phyloP scores from a whole-genome alignment of 305 asterid genomes.

The Solanum hybrid region DNA sequence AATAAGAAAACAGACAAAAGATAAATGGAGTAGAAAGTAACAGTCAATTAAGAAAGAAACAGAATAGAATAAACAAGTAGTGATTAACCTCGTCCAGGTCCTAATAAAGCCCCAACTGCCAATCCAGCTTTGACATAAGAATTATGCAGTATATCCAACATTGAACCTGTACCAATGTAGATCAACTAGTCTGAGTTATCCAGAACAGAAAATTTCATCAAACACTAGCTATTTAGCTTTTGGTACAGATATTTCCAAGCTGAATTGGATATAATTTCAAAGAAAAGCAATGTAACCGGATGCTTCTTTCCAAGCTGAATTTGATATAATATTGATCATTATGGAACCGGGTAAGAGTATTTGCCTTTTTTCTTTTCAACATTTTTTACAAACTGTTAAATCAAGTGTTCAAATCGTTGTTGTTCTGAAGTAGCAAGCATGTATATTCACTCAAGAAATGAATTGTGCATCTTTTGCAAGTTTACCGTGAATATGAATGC shows the following conservation, averaged over 20 bases:
- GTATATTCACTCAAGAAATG: background rate
- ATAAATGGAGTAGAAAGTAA: background rate
- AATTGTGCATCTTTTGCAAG: constrained; percentile 8
- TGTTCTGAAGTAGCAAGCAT: background rate
- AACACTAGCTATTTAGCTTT: background rate
- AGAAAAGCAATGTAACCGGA: background rate
- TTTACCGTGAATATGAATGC: constrained; percentile 82
- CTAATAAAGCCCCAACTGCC: constrained; percentile 81
- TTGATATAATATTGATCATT: background rate
- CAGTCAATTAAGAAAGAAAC: background rate
- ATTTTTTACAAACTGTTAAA: background rate
- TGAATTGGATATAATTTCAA: background rate
- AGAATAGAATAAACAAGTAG: constrained; percentile 1
- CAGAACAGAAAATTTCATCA: background rate
- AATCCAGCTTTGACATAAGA: constrained; percentile 83
- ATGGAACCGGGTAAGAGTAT: background rate
- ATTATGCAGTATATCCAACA: constrained; percentile 70
- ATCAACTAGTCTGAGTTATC: background rate
- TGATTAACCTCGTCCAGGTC: constrained; percentile 93
- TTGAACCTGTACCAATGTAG: constrained; percentile 37
- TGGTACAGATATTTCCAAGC: background rate
- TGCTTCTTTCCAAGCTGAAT: background rate
- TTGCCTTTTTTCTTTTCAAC: background rate
- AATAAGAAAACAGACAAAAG: background rate
- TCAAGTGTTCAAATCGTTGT: background rate